Base-by-base conservation (phyloP, 169 alveolate genomes). In the Perkinsus chesapeaki region DNA sequence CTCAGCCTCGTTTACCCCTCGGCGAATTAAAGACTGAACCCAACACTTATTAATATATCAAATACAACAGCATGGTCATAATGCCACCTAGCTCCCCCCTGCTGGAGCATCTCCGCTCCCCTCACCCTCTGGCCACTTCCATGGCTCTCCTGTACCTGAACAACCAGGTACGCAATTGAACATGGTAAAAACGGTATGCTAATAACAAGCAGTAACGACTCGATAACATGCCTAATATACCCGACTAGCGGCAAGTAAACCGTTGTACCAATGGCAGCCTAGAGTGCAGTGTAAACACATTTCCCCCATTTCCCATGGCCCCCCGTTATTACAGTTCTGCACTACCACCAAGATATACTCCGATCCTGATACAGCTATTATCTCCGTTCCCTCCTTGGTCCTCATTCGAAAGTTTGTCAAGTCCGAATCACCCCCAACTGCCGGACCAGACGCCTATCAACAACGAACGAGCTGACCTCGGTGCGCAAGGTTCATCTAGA, bases 351-450 rank as follows among this genome's bases (percentile, higher is more conserved):
- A 73, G 3, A 94, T 48, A 82, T 93, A 94, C 0, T 94, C 95
- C 19, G 94, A 43, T 36, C 91, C 90, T 73, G 91, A 92, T 93
- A 93, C 93, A 39, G 94, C 94, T 47, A 94, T 92, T 38, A 94
- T 93, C 92, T 94, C 95, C 39, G 94, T 92, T 43, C 95, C 94
- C 31, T 94, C 93, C 39, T 73, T 73, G 0, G 95, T 94, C 73
- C 95, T 92, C 36, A 94, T 43, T 1, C 95, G 73, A 1, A 94
- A 93, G 73, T 94, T 72, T 9, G 93, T 82, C 91, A 93, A 92
- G 3, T 94, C 95, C 23, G 82, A 60, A 23, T 60, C 82, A 34
- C 27, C 27, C 36, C 82, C 31, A 16, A 9, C 3, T 16, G 37
- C 82, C 3, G 82, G 3, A 60, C 27, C 1, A 16, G 36, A n/a